Percentiles rank a stretch among this genome's conserved stretches.
These are phyloP conservation scores for Senecio squalidus DNA, from an alignment of 140 eudicot species.

Conservation along the genomic window DNA sequence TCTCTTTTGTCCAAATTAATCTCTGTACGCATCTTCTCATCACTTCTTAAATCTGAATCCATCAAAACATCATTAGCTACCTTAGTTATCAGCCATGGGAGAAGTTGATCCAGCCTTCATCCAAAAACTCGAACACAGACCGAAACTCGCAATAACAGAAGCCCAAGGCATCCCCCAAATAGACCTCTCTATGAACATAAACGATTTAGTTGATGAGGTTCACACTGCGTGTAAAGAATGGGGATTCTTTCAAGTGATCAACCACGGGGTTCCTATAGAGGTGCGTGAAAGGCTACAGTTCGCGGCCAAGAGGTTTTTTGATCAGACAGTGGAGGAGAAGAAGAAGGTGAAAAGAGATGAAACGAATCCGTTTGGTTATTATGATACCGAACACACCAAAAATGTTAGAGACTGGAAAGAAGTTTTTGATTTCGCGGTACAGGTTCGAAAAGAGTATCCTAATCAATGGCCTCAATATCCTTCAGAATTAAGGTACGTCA, in stretches of 20 bases:
- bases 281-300: constrained; percentile 29
- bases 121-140: constrained; percentile 67
- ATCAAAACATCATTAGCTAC: neutral
- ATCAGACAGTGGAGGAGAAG: constrained; percentile 49
- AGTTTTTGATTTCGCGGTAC: constrained; percentile 49
- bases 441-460: constrained; percentile 32
- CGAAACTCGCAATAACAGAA: constrained; percentile 35
- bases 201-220: constrained; percentile 32
- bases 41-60: neutral
- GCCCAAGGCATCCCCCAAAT: constrained; percentile 62
- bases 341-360: constrained; percentile 56
- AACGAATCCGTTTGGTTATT: constrained; percentile 52
- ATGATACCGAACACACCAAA: constrained; percentile 64
- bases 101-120: constrained; percentile 66
- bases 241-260: constrained; percentile 83
- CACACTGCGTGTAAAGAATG: constrained; percentile 53
- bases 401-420: constrained; percentile 83
- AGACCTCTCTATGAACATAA: constrained; percentile 39
- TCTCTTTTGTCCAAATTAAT: neutral
- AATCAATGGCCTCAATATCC: constrained; percentile 64
- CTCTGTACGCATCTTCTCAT: neutral
- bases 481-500: constrained; percentile 41
- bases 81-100: constrained; percentile 37
- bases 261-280: constrained; percentile 57
- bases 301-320: constrained; percentile 51